Evolutionary conservation across 2,329 filamentous ascomycete genomes (phyloP).

Genomic region (Fusarium siculi): DNA sequence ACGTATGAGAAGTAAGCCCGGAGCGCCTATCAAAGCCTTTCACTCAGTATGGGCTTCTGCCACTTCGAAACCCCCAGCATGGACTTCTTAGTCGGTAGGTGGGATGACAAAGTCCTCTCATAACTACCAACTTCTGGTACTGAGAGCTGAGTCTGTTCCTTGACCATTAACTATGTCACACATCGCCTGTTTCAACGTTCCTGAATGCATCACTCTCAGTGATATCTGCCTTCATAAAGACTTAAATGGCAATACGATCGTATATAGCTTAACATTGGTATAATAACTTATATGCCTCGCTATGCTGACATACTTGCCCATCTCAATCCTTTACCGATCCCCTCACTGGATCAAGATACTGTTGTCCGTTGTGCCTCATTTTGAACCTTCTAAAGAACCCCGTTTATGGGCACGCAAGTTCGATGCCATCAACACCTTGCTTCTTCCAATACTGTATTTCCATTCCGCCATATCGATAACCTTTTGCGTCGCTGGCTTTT

Average conservation of each 20-base stretch:
- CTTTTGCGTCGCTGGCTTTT: slow-evolving; percentile 33
- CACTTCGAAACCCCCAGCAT: background rate
- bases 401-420: background rate
- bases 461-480: slow-evolving; percentile 34
- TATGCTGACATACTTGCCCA: slow-evolving; percentile 3
- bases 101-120: background rate
- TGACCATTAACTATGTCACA: background rate
- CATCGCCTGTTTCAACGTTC: background rate
- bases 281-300: slow-evolving; percentile 8
- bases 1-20: background rate
- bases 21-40: background rate
- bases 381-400: background rate
- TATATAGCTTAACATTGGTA: slow-evolving; percentile 25
- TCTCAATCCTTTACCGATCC: background rate
- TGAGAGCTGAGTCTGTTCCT: background rate
- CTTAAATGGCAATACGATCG: background rate
- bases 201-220: background rate
- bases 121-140: background rate
- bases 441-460: slow-evolving; percentile 30
- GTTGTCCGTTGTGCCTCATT: slow-evolving; percentile 7
- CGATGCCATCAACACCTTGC: slow-evolving; percentile 3
- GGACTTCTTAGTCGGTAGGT: background rate
- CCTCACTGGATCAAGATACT: background rate
- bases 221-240: background rate
- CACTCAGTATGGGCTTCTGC: background rate